Evolutionary conservation across 2,329 filamentous ascomycete species (phyloP), one percentile per base, ranked within the genome.

Genomic region (Colletotrichum tamarilloi): DNA sequence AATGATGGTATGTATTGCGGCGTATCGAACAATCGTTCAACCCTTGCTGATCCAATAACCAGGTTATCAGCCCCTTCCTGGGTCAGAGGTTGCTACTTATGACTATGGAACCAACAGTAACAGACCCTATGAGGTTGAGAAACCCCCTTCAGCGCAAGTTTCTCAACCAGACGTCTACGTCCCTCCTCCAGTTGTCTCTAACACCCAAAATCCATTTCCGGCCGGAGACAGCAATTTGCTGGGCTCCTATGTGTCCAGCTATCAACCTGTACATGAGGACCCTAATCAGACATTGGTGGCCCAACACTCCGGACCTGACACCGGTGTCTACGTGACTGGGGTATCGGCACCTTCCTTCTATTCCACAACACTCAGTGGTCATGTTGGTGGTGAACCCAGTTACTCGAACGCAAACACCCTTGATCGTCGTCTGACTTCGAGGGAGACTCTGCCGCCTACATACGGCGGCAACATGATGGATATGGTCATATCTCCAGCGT

Each of bases 271-370:
- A 55, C 84, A 83, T 73, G 81, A 82, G 59, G 78, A 77, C 55
- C 76, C 67, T 6, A 66, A 68, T 70, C 24, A 72, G 78, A 55
- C 80, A 22, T 38, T 74, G 58, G 30, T 57, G 3, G 42, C 53
- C 19, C 68, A 81, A 56, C 79, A 76, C 62, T 81, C 80, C 24
- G 80, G 78, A 42, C 76, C 79, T 60, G 84, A 86, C 67, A 79
- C 77, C 55, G 83, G 85, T 84, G 79, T 84, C n/a, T 86, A 86
- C 73, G 81, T 82, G 9, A 75, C 72, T 5, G 67, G 74, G 53
- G 67, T 78, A 22, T 57, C 80, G 22, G 72, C 75, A 26, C 75
- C 77, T 16, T 72, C 76, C 28, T 81, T 80, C 66, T 77, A 77
- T 62, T 67, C 62, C 8, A 65, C 76, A 28, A 75, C 73, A 32